Evolutionary conservation across 768 basidiomycete species (phyloP).

Genomic region (Mycena sanguinolenta): DNA sequence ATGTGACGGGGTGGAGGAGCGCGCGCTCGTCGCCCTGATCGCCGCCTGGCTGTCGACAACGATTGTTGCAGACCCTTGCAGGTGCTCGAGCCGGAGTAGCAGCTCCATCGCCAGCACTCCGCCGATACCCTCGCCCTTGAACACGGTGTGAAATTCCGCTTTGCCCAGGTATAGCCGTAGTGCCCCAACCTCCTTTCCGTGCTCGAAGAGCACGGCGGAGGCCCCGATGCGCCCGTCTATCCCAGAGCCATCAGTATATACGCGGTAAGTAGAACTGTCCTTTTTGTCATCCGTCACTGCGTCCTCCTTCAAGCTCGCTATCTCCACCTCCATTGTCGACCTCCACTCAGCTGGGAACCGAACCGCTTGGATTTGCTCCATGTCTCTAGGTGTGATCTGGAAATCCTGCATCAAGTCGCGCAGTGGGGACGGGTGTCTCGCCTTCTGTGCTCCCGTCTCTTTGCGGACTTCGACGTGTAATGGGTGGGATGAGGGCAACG

Average conservation of each 20-base stretch:
- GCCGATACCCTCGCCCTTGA: conserved; percentile 49
- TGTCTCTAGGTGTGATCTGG: not conserved
- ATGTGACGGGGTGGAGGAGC: too few relatives aligned
- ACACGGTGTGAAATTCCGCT: conserved; percentile 56
- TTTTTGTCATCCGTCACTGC: not conserved
- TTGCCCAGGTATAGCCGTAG: not conserved
- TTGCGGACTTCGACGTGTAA: not conserved
- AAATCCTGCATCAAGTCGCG: not conserved
- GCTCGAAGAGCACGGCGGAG: not conserved
- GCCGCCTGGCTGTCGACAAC: not conserved
- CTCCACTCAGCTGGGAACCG: not conserved
- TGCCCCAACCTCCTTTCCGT: not conserved
- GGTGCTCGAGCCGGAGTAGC: not conserved
- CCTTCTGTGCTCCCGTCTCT: not conserved
- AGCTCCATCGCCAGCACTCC: not conserved
- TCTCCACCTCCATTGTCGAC: not conserved
- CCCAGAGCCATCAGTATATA: not conserved
- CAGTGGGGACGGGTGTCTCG: not conserved
- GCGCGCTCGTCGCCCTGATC: not conserved
- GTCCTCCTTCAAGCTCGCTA: not conserved
- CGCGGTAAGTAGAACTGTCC: not conserved
- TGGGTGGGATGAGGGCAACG: not conserved
- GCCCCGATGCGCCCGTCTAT: not conserved
- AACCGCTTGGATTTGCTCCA: not conserved
- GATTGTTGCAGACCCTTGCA: not conserved